Base-by-base conservation (phyloP, 768 basidiomycete genomes). In the Chalciporus sphaerocephalus region DNA sequence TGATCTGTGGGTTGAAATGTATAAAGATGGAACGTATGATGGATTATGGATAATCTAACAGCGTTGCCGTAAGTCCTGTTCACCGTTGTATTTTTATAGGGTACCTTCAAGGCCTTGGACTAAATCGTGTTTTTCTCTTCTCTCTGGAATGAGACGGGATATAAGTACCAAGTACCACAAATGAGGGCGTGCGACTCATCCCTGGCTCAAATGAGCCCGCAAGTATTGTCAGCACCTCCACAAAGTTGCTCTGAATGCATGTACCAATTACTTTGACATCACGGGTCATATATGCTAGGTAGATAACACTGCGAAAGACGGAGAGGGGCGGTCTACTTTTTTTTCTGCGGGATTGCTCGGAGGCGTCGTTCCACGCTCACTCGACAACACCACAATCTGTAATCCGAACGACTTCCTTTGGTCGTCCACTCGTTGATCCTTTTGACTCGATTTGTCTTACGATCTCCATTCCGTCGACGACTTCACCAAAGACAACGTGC, bases 341-440 rank as follows among this genome's bases (percentile, higher is more conserved):
- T 6, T 28, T 12, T 32, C n/a, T 32, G 30, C 13, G 28, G 6
- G 13, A 15, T 32, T 15, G 5, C 15, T 10, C 5, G 5, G 24
- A 38, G 4, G 23, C 11, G 7, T 35, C 15, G 8, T 15, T 33
- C 8, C 15, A 15, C 22, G 16, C 40, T 62, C 35, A 64, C 44
- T 68, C 68, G 42, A 79, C 58, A 43, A 66, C 65, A 48, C 90
- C 91, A 38, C 72, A 77, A 20, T 68, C 64, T 22, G 65, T 60
- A 53, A 94, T 87, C 22, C 57, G 61, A 51, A 93, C 67, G 32
- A 65, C 65, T 40, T 67, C 20, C 23, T 53, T 55, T 0, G 70
- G 58, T 7, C 17, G 30, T 5, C 70, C 69, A 32, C 23, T 47
- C 4, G 22, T 21, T 4, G 58, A 48, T 9, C 70, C 70, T 21